Base-by-base conservation (phyloP, 805 yeast genomes). In the Starmerella apicola region DNA sequence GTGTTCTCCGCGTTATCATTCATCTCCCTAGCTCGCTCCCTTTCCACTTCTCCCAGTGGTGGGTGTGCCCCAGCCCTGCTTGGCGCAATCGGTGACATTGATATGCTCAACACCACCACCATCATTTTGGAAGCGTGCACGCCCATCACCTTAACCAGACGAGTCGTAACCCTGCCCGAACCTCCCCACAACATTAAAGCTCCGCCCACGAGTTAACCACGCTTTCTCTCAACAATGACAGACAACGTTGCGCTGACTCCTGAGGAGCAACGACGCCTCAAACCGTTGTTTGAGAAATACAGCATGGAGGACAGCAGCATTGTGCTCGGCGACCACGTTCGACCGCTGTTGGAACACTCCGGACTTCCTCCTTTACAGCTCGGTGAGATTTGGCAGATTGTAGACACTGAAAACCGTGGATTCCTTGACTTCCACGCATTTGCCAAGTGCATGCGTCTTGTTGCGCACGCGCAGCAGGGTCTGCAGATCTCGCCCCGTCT, bases 381-480 rank as follows among this genome's bases (percentile, higher is more conserved):
- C 26, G 94, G 95, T 8, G 91, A 85, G 60, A 78, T 91, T 47
- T 91, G 98, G 98, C 86, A 81, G 58, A 58, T 81, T 26, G 85
- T 95, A n/a, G 99, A 91, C 61, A 71, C 73, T n/a, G 77, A 75
- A 43, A 84, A 84, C 62, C 69, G 76, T 47, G 99, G 99, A 0
- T 81, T 78, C 54, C 66, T 91, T 47, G 79, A 78, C 51, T 82
- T 78, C 55, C 67, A 71, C 41, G 88, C 86, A 20, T 91, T 91
- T 60, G 73, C 81, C 46, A 71, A 76, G 38, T 95, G 96, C 17
- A 70, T 91, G 74, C 73, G 99, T 57, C 65, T 84, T 50, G 81
- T 91, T 53, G 94, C 93, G 21, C 81, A 83, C 56, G 77, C 82
- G 33, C 97, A 91, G 64, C 59, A 67, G 8, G 93, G 94, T 20